These are phyloP conservation scores for Geotrichum europaeum DNA, from an alignment of 1,139 yeast species.

Conservation along the genomic window DNA sequence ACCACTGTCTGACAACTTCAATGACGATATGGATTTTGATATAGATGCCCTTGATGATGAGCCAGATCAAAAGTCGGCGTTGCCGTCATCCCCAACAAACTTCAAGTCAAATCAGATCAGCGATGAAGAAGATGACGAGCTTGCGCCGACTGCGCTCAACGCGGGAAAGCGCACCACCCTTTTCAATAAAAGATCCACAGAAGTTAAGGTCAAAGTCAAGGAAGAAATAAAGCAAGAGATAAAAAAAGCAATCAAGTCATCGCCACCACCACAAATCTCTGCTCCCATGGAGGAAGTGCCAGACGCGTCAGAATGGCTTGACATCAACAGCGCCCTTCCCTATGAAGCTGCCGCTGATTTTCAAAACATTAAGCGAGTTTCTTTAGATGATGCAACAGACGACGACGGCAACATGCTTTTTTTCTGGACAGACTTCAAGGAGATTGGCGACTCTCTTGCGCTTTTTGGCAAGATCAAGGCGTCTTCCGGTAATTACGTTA, in stretches of 20 bases:
- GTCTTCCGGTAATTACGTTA: conserved; percentile 42
- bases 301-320: conserved; percentile 15
- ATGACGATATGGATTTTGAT: conserved; percentile 11
- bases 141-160: conserved; percentile 7
- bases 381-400: conserved; percentile 22
- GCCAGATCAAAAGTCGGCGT: conserved; percentile 23
- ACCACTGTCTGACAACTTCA: not conserved
- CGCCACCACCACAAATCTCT: not conserved
- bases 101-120: not conserved
- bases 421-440: conserved; percentile 89
- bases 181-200: conserved; percentile 1
- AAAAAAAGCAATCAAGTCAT: not conserved
- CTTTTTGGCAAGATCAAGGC: conserved; percentile 73
- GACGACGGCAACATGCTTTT: conserved; percentile 53
- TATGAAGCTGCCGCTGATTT: conserved; percentile 1
- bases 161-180: conserved; percentile 5
- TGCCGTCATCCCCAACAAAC: conserved; percentile 10
- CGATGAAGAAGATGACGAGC: conserved; percentile 9
- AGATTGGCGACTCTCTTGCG: conserved; percentile 60
- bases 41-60: conserved; percentile 18
- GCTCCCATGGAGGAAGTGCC: conserved; percentile 3
- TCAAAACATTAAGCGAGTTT: conserved; percentile 10
- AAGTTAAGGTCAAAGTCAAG: not conserved
- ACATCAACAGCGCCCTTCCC: conserved; percentile 8
- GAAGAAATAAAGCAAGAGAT: conserved; percentile 2